These are phyloP conservation scores for Starmera caribaea DNA, from an alignment of 805 yeast genomes.

Conservation along the genomic window DNA sequence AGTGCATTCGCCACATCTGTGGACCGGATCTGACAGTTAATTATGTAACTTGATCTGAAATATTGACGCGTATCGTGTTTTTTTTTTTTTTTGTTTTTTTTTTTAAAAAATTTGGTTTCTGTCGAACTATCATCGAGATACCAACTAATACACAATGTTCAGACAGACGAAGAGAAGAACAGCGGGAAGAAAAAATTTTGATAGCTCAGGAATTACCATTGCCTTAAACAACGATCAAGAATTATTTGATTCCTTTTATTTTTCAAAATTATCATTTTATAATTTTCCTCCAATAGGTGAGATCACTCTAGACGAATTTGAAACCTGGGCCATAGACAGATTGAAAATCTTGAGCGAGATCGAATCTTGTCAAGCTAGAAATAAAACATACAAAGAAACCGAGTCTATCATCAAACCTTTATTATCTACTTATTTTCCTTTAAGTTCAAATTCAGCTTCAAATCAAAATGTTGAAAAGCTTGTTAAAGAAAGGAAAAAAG, in stretches of 20 bases:
- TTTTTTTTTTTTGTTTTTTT: background rate
- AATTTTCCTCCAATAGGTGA: constrained; percentile 71
- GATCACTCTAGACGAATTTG: constrained; percentile 87
- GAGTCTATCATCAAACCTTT: constrained; percentile 58
- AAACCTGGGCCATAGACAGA: constrained; percentile 91
- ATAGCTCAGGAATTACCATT: constrained; percentile 23
- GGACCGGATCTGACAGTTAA: too few species aligned
- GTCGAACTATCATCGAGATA: background rate
- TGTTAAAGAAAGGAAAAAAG: constrained; percentile 56
- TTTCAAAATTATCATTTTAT: constrained; percentile 66
- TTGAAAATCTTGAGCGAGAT: constrained; percentile 75
- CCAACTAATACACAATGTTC: constrained; percentile 34
- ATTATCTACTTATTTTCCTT: constrained; percentile 55
- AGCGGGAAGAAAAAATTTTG: constrained; percentile 63
- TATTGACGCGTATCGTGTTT: background rate
- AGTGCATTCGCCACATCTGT: too few species aligned
- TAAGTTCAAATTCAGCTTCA: constrained; percentile 32
- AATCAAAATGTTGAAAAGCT: constrained; percentile 21
- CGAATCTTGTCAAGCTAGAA: constrained; percentile 63
- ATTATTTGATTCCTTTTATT: constrained; percentile 32
- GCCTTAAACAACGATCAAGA: constrained; percentile 22
- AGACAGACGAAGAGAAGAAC: constrained; percentile 69
- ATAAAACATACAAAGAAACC: constrained; percentile 53
- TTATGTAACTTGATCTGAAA: too few species aligned
- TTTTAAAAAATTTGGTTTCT: background rate